Conservation (phyloP, 345 rosid genomes). For the Populus ilicifolia region DNA sequence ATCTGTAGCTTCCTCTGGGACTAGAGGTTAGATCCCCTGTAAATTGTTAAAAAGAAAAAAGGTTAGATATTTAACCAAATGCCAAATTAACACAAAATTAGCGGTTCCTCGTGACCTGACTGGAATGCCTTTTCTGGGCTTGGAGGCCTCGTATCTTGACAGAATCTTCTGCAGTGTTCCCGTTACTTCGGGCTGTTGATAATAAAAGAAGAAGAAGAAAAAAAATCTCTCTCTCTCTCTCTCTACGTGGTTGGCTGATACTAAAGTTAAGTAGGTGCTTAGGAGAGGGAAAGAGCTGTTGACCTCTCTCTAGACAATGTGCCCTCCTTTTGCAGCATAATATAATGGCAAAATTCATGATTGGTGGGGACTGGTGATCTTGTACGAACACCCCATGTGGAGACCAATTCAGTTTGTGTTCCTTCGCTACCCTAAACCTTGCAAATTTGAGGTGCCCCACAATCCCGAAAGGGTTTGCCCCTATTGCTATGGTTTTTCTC, state of each 20-base stretch:
- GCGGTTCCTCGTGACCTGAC: not conserved
- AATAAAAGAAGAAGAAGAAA: not conserved
- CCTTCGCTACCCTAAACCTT: slow-evolving; percentile 20
- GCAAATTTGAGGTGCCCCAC: not conserved
- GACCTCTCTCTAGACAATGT: slow-evolving; percentile 22
- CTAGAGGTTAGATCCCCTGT: slow-evolving; percentile 27
- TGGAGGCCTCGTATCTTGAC: slow-evolving; percentile 16
- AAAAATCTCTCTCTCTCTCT: too few species aligned
- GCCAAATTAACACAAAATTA: not conserved
- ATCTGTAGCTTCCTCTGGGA: slow-evolving; percentile 29
- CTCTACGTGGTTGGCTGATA: slow-evolving; percentile 1
- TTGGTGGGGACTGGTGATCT: slow-evolving; percentile 26
- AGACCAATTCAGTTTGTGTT: slow-evolving; percentile 37
- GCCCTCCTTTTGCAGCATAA: slow-evolving; percentile 20
- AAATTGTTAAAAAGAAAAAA: not conserved
- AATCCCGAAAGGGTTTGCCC: not conserved
- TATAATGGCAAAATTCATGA: slow-evolving; percentile 17
- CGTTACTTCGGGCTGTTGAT: slow-evolving; percentile 9
- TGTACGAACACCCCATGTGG: slow-evolving; percentile 37
- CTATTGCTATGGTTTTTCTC: not conserved
- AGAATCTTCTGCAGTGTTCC: slow-evolving; percentile 28
- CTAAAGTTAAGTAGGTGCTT: not conserved
- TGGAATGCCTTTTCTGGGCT: not conserved
- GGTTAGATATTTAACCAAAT: too few species aligned
- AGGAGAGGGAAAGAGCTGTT: not conserved